phyloP scores from a whole-genome alignment of 2,329 filamentous ascomycete genomes.

The Ceratocystiopsis sp. region DNA sequence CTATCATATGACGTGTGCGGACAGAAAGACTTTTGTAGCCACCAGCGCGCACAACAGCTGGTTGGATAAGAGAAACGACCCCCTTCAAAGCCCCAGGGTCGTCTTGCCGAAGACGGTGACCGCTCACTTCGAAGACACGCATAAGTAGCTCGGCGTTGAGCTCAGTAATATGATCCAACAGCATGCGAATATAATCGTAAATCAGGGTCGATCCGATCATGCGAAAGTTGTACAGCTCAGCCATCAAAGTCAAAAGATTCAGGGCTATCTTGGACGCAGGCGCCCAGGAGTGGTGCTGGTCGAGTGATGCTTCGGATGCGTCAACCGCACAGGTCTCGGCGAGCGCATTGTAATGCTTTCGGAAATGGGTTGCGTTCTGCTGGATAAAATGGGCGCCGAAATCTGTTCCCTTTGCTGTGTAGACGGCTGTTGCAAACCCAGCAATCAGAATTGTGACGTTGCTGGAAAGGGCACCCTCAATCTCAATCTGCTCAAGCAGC shows the following conservation, averaged over 20 bases:
- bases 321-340: constrained; percentile 12
- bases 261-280: constrained; percentile 40
- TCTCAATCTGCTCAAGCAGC: constrained; percentile 62
- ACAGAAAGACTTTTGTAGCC: constrained; percentile 61
- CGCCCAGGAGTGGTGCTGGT: constrained; percentile 2
- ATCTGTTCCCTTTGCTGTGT: constrained; percentile 73
- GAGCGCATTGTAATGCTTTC: constrained; percentile 40
- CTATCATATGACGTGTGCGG: constrained; percentile 92
- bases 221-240: constrained; percentile 84
- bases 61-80: constrained; percentile 65
- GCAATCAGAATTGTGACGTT: constrained; percentile 83
- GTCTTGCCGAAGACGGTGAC: constrained; percentile 70
- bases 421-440: constrained; percentile 74
- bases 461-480: constrained; percentile 62
- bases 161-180: constrained; percentile 61
- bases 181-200: constrained; percentile 76
- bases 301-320: constrained; percentile 13
- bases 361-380: constrained; percentile 36
- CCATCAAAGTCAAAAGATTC: constrained; percentile 68
- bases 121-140: constrained; percentile 65
- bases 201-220: constrained; percentile 67
- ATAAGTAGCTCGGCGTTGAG: constrained; percentile 77
- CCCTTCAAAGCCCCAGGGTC: constrained; percentile 80
- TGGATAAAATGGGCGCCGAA: constrained; percentile 81
- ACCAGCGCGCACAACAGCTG: constrained; percentile 42